Percentiles rank a stretch among this genome's conserved stretches.
These are phyloP conservation scores for Henningerozyma blattae DNA, from an alignment of 805 yeast genomes.

Conservation along the genomic window DNA sequence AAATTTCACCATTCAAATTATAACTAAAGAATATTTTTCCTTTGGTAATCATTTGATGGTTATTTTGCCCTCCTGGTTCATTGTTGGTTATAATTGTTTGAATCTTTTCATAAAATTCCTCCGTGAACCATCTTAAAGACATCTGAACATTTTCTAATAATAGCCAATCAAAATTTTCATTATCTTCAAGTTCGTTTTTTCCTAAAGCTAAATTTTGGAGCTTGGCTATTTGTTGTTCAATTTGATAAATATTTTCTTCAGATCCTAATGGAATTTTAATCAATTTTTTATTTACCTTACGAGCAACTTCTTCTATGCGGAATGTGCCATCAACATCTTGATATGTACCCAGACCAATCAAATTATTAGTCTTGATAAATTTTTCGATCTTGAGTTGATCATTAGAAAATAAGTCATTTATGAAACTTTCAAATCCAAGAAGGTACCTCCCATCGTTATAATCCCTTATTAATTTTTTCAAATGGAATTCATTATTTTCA, in stretches of 20 bases:
- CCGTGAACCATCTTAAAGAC: constrained; percentile 54
- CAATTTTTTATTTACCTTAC: constrained; percentile 17
- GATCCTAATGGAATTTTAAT: constrained; percentile 62
- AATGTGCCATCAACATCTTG: constrained; percentile 58
- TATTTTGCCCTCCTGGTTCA: constrained; percentile 6
- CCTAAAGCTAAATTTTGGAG: too few relatives aligned
- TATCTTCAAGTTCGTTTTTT: too few relatives aligned
- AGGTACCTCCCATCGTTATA: too few relatives aligned
- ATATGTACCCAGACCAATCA: constrained; percentile 47
- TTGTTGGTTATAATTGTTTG: constrained; percentile 25
- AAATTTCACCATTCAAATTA: constrained; percentile 33
- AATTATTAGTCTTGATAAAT: too few relatives aligned
- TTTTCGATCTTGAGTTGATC: too few relatives aligned
- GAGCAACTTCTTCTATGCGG: constrained; percentile 36
- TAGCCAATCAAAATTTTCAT: constrained; percentile 60
- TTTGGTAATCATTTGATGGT: too few relatives aligned
- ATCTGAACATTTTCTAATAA: constrained; percentile 73
- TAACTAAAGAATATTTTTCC: constrained; percentile 59
- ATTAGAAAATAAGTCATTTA: too few relatives aligned
- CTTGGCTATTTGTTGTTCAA: constrained; percentile 38
- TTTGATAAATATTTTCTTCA: constrained; percentile 45
- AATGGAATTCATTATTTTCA: too few relatives aligned
- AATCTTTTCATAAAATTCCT: constrained; percentile 32
- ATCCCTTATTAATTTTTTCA: too few relatives aligned
- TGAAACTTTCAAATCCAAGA: too few relatives aligned